Percentiles rank a stretch among this genome's conserved stretches.
Evolutionary conservation across 768 basidiomycete genomes (phyloP).

Genomic region (Xerocomellus amylosporus): DNA sequence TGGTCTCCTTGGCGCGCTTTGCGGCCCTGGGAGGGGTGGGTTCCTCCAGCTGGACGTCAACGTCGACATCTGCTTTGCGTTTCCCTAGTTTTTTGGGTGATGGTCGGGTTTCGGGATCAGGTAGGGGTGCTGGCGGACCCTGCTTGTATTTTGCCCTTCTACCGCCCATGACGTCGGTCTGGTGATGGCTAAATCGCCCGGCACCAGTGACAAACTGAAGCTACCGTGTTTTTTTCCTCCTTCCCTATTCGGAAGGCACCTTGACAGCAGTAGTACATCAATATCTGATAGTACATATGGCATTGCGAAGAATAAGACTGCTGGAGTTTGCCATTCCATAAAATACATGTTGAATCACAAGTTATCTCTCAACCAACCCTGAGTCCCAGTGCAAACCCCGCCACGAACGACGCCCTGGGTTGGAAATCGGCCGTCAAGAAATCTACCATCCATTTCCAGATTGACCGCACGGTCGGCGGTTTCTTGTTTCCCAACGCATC

Average conservation of each 20-base stretch:
- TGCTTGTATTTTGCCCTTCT: conserved; percentile 86
- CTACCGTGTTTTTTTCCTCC: conserved; percentile 19
- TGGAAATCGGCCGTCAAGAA: conserved; percentile 95
- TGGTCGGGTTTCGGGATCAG: conserved; percentile 33
- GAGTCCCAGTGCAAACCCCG: conserved; percentile 77
- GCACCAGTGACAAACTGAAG: background rate
- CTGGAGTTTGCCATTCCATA: background rate
- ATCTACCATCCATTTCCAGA: conserved; percentile 68
- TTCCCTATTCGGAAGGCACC: conserved; percentile 28
- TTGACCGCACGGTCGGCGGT: conserved; percentile 60
- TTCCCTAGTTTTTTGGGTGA: conserved; percentile 65
- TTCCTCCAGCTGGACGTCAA: conserved; percentile 30
- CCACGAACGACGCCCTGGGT: conserved; percentile 82
- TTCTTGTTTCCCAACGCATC: conserved; percentile 52
- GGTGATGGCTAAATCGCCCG: background rate
- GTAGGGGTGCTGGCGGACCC: conserved; percentile 58
- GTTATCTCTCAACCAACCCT: conserved; percentile 59
- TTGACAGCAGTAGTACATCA: too few relatives aligned
- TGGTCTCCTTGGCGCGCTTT: conserved; percentile 37
- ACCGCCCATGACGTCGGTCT: conserved; percentile 63
- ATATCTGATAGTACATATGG: background rate
- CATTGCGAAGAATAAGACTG: background rate
- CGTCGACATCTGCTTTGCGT: conserved; percentile 58
- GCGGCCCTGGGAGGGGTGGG: conserved; percentile 26
- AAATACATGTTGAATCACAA: background rate